Percentiles rank a stretch among this genome's conserved stretches.
Evolutionary conservation across 202 grass and related monocot genomes (phyloP).

Genomic region (Cymbopogon flexuosus): DNA sequence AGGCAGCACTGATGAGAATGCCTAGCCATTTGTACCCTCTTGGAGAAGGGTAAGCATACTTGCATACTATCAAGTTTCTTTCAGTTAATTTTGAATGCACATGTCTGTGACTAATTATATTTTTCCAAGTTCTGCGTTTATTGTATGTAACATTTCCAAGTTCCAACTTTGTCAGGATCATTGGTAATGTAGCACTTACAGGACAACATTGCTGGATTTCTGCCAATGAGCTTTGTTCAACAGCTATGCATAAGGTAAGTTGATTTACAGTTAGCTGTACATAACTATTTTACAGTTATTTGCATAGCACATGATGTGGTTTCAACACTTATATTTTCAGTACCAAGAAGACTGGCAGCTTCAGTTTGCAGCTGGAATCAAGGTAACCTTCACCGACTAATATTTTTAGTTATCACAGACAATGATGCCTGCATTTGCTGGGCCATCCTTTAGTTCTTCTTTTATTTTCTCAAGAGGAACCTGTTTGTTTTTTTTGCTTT

Average conservation of each 20-base stretch:
- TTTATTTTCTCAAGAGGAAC: neutral
- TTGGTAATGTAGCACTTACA: slow-evolving; percentile 56
- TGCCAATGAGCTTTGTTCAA: slow-evolving; percentile 29
- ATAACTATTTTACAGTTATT: neutral
- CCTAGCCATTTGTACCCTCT: slow-evolving; percentile 43
- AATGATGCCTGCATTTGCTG: neutral
- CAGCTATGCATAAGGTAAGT: slow-evolving; percentile 33
- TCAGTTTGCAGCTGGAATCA: slow-evolving; percentile 62
- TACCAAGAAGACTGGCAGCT: slow-evolving; percentile 49
- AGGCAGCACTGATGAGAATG: slow-evolving; percentile 46
- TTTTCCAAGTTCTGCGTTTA: neutral
- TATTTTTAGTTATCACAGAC: neutral
- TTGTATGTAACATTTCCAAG: slow-evolving; percentile 24
- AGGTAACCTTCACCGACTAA: slow-evolving; percentile 2
- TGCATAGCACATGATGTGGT: slow-evolving; percentile 13
- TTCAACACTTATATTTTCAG: slow-evolving; percentile 42
- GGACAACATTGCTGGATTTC: slow-evolving; percentile 55
- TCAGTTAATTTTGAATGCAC: neutral
- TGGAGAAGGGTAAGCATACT: slow-evolving; percentile 62
- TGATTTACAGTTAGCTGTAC: neutral
- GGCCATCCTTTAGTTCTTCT: neutral
- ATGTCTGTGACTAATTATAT: slow-evolving; percentile 14
- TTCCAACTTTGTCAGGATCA: slow-evolving; percentile 37
- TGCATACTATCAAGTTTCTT: slow-evolving; percentile 4
- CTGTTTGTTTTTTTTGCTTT: neutral